These are phyloP conservation scores for Solanum ossicruentum DNA, from an alignment of 257 asterid genomes.

Conservation along the genomic window DNA sequence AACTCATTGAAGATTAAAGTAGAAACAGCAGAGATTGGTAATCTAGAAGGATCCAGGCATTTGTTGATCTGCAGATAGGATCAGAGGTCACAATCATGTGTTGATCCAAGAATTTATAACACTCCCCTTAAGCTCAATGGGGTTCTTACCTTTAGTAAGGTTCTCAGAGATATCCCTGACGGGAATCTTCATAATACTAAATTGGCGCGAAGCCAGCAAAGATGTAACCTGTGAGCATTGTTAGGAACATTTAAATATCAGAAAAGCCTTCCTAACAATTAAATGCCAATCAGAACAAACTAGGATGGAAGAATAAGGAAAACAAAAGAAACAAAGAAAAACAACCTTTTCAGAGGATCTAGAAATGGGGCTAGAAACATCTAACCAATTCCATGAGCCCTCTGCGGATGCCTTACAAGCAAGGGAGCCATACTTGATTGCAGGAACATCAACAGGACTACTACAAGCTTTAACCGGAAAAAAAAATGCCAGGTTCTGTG, in stretches of 20 bases:
- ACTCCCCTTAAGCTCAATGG: neutral
- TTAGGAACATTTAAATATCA: neutral
- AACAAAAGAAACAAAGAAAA: neutral
- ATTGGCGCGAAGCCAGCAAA: constrained; percentile 47
- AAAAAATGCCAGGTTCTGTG: neutral
- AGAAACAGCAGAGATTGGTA: neutral
- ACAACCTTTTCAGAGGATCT: constrained; percentile 56
- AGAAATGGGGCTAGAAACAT: constrained; percentile 47
- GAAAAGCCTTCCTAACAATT: neutral
- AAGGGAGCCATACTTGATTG: constrained; percentile 60
- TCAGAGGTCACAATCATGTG: neutral
- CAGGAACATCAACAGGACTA: constrained; percentile 67
- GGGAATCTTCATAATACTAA: constrained; percentile 57
- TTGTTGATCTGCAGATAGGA: neutral
- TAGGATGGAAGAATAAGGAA: neutral
- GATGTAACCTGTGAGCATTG: constrained; percentile 44
- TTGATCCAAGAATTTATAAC: neutral
- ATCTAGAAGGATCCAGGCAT: neutral
- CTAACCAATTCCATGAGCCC: constrained; percentile 70
- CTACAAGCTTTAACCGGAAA: constrained; percentile 48
- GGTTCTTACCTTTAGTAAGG: constrained; percentile 43
- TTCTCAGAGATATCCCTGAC: constrained; percentile 38
- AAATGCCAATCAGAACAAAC: neutral
- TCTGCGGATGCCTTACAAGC: constrained; percentile 24
- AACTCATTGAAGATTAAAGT: neutral